Evolutionary conservation across 345 rosid genomes (phyloP), one percentile per base, ranked within the genome.

Genomic region (Bruguiera sexangula): DNA sequence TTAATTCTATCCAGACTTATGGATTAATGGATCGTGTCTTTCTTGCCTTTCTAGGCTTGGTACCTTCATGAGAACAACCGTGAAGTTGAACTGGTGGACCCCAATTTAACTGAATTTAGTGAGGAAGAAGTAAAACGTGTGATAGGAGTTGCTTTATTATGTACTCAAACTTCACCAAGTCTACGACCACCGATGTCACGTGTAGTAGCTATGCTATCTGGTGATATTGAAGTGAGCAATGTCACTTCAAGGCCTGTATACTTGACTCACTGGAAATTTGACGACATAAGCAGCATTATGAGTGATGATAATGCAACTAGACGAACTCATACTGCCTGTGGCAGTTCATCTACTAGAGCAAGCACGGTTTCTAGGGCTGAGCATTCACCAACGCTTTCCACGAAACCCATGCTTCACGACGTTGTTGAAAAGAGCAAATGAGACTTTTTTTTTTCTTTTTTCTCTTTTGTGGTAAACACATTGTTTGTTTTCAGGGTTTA

Each of bases 141-240:
- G 72, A 82, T 82, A 37, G 81, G 81, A 67, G 73, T 89, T n/a
- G 88, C 86, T 68, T 83, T 91, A 63, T 24, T 86, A 65, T 86
- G 96, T 77, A 71, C 96, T 46, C 95, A 86, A 24, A 68, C 93
- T 31, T 73, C 92, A 48, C 88, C 87, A 43, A n/a, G 26, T 10
- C 69, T 72, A 24, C 74, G 97, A 63, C 93, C 93, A 63, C 60
- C 86, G 11, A 86, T 89, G 90, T 89, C 96, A 4, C 81, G 89
- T 6, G 91, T 85, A 2, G 79, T 86, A 37, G 85, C 87, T 7
- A 86, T 91, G 97, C 77, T 91, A 13, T 78, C 83, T 0, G 91
- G 90, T 66, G 97, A 91, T 73, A 73, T 78, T n/a, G 91, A 86
- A 76, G 88, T 89, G 18, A 74, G 79, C 60, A 60, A 66, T 30